Conservation (phyloP, 2,329 filamentous ascomycete genomes). For the Ascochyta fabae region DNA sequence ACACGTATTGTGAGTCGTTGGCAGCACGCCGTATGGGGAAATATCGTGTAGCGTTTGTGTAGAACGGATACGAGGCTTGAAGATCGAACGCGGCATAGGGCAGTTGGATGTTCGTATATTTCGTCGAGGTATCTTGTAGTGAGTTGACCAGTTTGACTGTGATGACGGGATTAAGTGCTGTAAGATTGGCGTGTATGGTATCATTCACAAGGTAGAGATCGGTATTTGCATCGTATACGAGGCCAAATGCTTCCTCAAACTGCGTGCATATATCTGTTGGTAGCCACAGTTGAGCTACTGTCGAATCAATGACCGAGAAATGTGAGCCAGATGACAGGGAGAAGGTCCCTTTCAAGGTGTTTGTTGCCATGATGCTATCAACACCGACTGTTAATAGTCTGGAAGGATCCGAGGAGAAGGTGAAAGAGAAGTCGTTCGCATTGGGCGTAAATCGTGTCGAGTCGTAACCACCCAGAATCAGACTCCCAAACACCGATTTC, state of each 20-base stretch:
- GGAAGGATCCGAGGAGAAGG: constrained; percentile 41
- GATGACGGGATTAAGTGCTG: constrained; percentile 42
- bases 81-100: constrained; percentile 59
- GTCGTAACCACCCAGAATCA: constrained; percentile 54
- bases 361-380: constrained; percentile 40
- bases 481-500: constrained; percentile 44
- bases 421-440: constrained; percentile 39
- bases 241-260: constrained; percentile 50
- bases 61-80: constrained; percentile 57
- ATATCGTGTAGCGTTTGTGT: constrained; percentile 69
- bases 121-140: constrained; percentile 36
- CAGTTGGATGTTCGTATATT: constrained; percentile 52
- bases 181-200: constrained; percentile 42
- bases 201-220: constrained; percentile 51
- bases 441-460: constrained; percentile 44
- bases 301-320: constrained; percentile 51
- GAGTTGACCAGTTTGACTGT: constrained; percentile 48
- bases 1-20: constrained; percentile 62
- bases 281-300: constrained; percentile 51
- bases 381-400: constrained; percentile 43
- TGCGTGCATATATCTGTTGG: constrained; percentile 48
- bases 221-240: constrained; percentile 47
- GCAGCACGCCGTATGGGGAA: constrained; percentile 69
- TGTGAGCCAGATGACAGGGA: constrained; percentile 39
- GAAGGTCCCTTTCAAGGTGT: constrained; percentile 44